Evolutionary conservation across 768 basidiomycete species (phyloP), one percentile per base, ranked within the genome.

Genomic region (Suillus alpinus): DNA sequence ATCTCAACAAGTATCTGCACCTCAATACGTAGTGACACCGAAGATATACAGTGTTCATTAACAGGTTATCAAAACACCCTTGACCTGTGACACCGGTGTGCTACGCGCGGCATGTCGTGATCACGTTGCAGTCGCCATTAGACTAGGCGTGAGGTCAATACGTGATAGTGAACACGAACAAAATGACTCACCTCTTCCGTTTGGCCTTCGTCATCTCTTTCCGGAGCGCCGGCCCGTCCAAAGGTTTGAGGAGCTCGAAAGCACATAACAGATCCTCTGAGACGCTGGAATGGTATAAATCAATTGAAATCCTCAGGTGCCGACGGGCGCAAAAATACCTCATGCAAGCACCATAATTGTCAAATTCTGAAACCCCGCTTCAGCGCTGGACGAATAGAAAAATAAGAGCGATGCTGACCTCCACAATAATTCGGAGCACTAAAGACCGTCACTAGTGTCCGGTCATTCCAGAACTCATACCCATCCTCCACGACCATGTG

Each of bases 401-500:
- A 61, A 40, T 23, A 52, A 63, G 40, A 32, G 60, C 20, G n/a
- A 55, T 23, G 41, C 91, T 76, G 67, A 96, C 95, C 93, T 75
- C 93, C 94, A 71, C 94, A 95, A 68, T 94, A 95, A 69, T 97
- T 97, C 23, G 97, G 97, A 52, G 97, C 97, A 67, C 94, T 96
- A 77, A 99, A 99, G 59, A 99, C 95, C 1, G 97, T 99, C 57
- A 99, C 97, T 66, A 99, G 77, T 52, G 97, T 98, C 66, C 97
- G 86, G 69, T 99, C 97, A 68, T 98, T 98, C 93, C 97, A 99
- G 72, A 99, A 99, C 79, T 99, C 97, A 71, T 98, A 98, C 8
- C 96, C 96, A 70, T 95, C 94, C 74, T 99, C 97, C 63, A 99
- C 97, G 49, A 99, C 97, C 97, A 98, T 98, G 77, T 99, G 97